Evolutionary conservation across 2,329 filamentous ascomycete species (phyloP).

Genomic region (Aspergillus cejpii): DNA sequence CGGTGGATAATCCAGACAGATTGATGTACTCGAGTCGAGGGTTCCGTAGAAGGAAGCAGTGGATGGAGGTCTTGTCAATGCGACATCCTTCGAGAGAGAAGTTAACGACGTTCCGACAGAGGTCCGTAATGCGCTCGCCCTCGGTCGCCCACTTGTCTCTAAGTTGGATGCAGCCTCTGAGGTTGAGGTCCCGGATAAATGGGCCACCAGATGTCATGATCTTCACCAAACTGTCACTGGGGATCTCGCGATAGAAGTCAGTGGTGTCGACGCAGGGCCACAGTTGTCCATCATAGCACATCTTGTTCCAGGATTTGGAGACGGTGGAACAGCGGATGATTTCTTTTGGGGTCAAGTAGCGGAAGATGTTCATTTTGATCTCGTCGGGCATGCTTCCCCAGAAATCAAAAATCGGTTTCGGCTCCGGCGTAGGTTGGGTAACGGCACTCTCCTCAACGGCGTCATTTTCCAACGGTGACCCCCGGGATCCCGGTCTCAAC

Average conservation of each 20-base stretch:
- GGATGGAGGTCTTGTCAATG: conserved; percentile 69
- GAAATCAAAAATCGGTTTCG: conserved; percentile 53
- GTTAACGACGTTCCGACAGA: conserved; percentile 79
- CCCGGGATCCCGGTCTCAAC: conserved; percentile 46
- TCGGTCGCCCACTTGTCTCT: conserved; percentile 71
- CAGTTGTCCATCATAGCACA: conserved; percentile 90
- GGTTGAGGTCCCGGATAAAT: conserved; percentile 83
- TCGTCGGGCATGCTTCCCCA: conserved; percentile 80
- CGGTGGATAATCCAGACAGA: conserved; percentile 67
- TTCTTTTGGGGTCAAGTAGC: conserved; percentile 70
- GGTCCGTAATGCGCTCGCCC: conserved; percentile 61
- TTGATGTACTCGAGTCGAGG: conserved; percentile 75
- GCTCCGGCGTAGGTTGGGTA: conserved; percentile 23
- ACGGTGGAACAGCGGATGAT: conserved; percentile 71
- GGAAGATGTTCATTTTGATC: conserved; percentile 69
- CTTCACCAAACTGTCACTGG: conserved; percentile 72
- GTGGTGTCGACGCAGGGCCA: conserved; percentile 82
- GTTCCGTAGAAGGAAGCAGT: conserved; percentile 75
- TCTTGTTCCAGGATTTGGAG: conserved; percentile 68
- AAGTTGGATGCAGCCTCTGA: conserved; percentile 85
- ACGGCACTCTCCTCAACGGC: conserved; percentile 16
- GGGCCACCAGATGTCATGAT: conserved; percentile 81
- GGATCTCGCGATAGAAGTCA: conserved; percentile 80
- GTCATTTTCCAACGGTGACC: conserved; percentile 23
- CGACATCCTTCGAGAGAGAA: conserved; percentile 84